Conservation (phyloP, 345 rosid genomes). For the Citrus unshiu region DNA sequence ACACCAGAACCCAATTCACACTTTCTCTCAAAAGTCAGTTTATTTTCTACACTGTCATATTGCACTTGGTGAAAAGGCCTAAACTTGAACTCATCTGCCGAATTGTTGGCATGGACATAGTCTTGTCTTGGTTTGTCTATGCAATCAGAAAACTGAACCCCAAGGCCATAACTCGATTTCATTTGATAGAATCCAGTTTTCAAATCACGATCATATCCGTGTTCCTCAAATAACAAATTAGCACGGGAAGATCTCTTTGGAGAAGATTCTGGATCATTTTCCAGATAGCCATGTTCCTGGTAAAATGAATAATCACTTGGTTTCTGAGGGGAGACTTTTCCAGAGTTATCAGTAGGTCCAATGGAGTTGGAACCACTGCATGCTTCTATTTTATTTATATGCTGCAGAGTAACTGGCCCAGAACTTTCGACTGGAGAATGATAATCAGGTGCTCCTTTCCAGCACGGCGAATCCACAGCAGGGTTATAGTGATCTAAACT, state of each 20-base stretch:
- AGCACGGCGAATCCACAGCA: conserved; percentile 58
- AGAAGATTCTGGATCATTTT: conserved; percentile 17
- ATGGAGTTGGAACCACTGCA: conserved; percentile 29
- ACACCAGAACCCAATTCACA: neutral
- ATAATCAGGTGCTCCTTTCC: conserved; percentile 45
- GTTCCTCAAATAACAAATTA: conserved; percentile 11
- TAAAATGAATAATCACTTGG: conserved; percentile 13
- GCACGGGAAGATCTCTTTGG: conserved; percentile 15
- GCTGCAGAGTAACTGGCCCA: conserved; percentile 19
- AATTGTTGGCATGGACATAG: conserved; percentile 17
- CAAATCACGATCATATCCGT: conserved; percentile 16
- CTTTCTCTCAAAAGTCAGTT: conserved; percentile 23
- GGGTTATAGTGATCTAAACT: conserved; percentile 35
- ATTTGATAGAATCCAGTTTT: conserved; percentile 15
- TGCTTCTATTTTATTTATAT: conserved; percentile 35
- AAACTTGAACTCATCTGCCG: conserved; percentile 20
- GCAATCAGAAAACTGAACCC: conserved; percentile 19
- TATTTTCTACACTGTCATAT: conserved; percentile 22
- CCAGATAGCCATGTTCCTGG: conserved; percentile 13
- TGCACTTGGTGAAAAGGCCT: conserved; percentile 22
- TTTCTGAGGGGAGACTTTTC: conserved; percentile 24
- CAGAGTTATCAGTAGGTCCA: conserved; percentile 29
- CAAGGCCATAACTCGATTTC: conserved; percentile 17
- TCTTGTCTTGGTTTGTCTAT: conserved; percentile 18
- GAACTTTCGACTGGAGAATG: conserved; percentile 32